A percentile compares a stretch with the other conserved stretches of the same genome.
Conservation (phyloP, 2,329 filamentous ascomycete genomes). For the Pseudocercospora musae region DNA sequence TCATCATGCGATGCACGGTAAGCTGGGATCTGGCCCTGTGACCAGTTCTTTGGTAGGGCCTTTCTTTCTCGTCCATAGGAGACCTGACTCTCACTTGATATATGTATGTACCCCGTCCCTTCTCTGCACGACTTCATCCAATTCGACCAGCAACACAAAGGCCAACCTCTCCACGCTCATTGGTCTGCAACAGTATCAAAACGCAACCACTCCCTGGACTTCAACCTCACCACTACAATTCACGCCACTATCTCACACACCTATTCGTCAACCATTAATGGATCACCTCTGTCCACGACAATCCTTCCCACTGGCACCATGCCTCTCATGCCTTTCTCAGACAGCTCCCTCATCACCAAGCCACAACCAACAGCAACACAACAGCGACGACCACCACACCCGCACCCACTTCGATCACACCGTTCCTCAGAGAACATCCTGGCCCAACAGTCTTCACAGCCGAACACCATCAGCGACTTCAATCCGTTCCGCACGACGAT, state of each 20-base stretch:
- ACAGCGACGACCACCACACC: constrained; percentile 9
- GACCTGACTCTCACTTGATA: background rate
- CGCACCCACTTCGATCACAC: constrained; percentile 20
- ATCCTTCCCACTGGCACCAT: constrained; percentile 30
- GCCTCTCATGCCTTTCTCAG: constrained; percentile 31
- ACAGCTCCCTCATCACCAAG: constrained; percentile 11
- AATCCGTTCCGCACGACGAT: constrained; percentile 1
- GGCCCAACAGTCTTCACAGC: constrained; percentile 1
- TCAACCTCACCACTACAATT: constrained; percentile 1
- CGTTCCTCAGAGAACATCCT: constrained; percentile 19
- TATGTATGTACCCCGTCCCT: background rate
- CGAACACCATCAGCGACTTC: constrained; percentile 7
- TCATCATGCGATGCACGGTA: constrained; percentile 1
- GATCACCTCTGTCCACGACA: constrained; percentile 33
- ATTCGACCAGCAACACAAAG: background rate
- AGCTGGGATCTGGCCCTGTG: constrained; percentile 5
- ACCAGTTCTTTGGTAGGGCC: constrained; percentile 1
- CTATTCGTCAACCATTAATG: constrained; percentile 18
- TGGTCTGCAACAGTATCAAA: background rate
- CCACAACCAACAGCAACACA: background rate
- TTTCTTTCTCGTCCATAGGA: background rate
- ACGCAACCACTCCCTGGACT: background rate
- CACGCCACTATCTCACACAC: constrained; percentile 4
- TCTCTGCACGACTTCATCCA: background rate
- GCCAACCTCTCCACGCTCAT: background rate